Percentiles rank a stretch among this genome's conserved stretches.
phyloP scores from a whole-genome alignment of 108 stramenopile species.

The Fistulifera pelliculosa region DNA sequence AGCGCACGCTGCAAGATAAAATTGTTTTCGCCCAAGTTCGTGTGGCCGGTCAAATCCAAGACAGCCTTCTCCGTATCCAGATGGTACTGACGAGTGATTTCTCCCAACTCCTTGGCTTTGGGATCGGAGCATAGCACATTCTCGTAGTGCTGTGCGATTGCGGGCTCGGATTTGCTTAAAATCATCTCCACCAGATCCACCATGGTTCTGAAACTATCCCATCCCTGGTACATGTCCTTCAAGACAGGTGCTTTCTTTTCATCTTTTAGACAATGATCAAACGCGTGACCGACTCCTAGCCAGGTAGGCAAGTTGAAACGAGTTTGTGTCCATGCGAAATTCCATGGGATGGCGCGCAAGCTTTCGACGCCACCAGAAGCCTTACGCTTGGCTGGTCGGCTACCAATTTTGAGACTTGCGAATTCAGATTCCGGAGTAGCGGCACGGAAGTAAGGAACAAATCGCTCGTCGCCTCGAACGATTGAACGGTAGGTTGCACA shows the following conservation, averaged over 20 bases:
- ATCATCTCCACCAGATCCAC: conserved; percentile 96
- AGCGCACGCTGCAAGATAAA: conserved; percentile 64
- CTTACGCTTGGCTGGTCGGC: conserved; percentile 92
- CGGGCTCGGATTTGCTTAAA: conserved; percentile 85
- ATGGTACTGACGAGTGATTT: conserved; percentile 64
- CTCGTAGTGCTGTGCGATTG: conserved; percentile 89
- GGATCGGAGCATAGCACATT: conserved; percentile 63
- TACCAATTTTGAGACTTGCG: conserved; percentile 89
- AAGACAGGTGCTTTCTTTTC: conserved; percentile 31
- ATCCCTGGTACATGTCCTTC: conserved; percentile 81
- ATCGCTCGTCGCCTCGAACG: conserved; percentile 78
- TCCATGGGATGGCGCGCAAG: conserved; percentile 96
- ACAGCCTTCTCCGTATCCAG: conserved; percentile 63
- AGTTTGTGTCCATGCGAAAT: conserved; percentile 97
- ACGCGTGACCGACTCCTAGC: conserved; percentile 92
- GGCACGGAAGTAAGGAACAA: conserved; percentile 95
- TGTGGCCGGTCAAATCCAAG: conserved; percentile 69
- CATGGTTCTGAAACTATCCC: conserved; percentile 86
- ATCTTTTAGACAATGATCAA: conserved; percentile 43
- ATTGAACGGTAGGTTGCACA: conserved; percentile 86
- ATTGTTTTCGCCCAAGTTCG: conserved; percentile 63
- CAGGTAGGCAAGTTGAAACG: conserved; percentile 90
- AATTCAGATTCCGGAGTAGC: conserved; percentile 96
- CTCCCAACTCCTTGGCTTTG: conserved; percentile 64
- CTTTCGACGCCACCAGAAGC: conserved; percentile 93